These are phyloP conservation scores for Septoria petroselini DNA, from an alignment of 2,329 filamentous ascomycete species.

Conservation along the genomic window DNA sequence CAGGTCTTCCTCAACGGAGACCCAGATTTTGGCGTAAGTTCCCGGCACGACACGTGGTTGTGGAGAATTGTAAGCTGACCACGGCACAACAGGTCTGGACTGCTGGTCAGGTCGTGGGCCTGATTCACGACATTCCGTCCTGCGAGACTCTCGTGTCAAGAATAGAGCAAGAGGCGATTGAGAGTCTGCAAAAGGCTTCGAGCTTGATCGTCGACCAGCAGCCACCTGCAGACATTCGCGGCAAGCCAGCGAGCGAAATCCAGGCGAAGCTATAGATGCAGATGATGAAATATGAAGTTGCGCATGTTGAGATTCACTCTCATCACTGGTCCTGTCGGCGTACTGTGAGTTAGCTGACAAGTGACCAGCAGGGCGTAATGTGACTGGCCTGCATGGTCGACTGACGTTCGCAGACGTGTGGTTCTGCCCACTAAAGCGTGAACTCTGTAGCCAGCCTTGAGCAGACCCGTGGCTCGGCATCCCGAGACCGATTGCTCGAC, in stretches of 20 bases:
- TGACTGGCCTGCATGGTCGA: too few relatives aligned
- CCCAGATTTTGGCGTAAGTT: slow-evolving; percentile 77
- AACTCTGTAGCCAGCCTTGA: too few relatives aligned
- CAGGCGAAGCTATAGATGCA: slow-evolving; percentile 27
- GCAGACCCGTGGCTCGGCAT: too few relatives aligned
- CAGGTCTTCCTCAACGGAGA: slow-evolving; percentile 93
- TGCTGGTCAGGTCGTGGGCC: slow-evolving; percentile 82
- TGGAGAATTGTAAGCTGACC: slow-evolving; percentile 11
- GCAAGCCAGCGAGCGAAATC: slow-evolving; percentile 31
- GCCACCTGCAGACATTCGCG: slow-evolving; percentile 34
- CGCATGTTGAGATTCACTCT: too few relatives aligned
- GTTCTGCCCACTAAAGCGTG: too few relatives aligned
- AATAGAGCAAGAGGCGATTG: slow-evolving; percentile 48
- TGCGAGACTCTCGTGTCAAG: slow-evolving; percentile 46
- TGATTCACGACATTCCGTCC: slow-evolving; percentile 53
- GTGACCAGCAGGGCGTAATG: too few relatives aligned
- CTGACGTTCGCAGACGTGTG: too few relatives aligned
- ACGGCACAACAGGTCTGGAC: slow-evolving; percentile 77
- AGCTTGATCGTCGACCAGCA: slow-evolving; percentile 42
- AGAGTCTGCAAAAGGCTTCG: slow-evolving; percentile 41
- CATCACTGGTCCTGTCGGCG: too few relatives aligned
- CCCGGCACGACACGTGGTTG: neutral
- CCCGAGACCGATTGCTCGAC: too few relatives aligned
- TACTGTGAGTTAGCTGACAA: too few relatives aligned
- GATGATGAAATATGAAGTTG: too few relatives aligned